phyloP scores from a whole-genome alignment of 2,329 filamentous ascomycete species.

The Colletotrichum tofieldiae region DNA sequence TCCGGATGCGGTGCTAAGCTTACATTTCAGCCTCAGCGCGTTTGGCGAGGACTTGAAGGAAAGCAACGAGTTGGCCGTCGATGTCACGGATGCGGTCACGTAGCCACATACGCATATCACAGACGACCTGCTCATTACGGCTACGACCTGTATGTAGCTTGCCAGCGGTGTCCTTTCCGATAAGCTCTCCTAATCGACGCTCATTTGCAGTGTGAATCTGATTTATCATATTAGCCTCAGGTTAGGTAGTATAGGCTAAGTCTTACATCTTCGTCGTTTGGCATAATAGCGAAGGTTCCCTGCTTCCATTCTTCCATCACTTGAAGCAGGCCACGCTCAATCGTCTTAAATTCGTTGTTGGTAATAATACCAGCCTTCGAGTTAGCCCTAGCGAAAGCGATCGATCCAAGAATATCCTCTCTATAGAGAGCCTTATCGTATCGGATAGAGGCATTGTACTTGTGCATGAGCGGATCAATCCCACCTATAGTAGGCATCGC shows the following conservation, averaged over 20 bases:
- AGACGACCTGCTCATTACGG: slow-evolving; percentile 82
- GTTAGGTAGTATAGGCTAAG: background rate
- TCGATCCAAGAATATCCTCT: slow-evolving; percentile 84
- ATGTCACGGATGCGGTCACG: slow-evolving; percentile 81
- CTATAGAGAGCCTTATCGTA: slow-evolving; percentile 85
- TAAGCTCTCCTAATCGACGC: slow-evolving; percentile 75
- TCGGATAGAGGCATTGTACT: slow-evolving; percentile 86
- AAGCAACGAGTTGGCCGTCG: slow-evolving; percentile 76
- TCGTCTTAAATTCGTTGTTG: slow-evolving; percentile 79
- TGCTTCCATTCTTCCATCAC: slow-evolving; percentile 69
- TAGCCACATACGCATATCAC: slow-evolving; percentile 83
- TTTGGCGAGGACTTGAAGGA: slow-evolving; percentile 78
- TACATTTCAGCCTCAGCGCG: slow-evolving; percentile 81
- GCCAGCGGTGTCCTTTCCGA: slow-evolving; percentile 78
- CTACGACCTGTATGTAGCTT: slow-evolving; percentile 81
- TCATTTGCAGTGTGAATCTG: slow-evolving; percentile 69
- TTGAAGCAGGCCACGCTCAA: slow-evolving; percentile 78
- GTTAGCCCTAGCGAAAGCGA: slow-evolving; percentile 88
- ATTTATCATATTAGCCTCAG: background rate
- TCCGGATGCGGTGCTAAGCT: slow-evolving; percentile 43
- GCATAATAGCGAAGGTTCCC: slow-evolving; percentile 66
- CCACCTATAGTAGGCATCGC: background rate
- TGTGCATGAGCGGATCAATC: slow-evolving; percentile 83
- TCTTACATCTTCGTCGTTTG: slow-evolving; percentile 49
- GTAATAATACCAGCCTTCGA: slow-evolving; percentile 82